phyloP scores from a whole-genome alignment of 1,284 basidiomycete genomes.

The Microbotryum saponariae region DNA sequence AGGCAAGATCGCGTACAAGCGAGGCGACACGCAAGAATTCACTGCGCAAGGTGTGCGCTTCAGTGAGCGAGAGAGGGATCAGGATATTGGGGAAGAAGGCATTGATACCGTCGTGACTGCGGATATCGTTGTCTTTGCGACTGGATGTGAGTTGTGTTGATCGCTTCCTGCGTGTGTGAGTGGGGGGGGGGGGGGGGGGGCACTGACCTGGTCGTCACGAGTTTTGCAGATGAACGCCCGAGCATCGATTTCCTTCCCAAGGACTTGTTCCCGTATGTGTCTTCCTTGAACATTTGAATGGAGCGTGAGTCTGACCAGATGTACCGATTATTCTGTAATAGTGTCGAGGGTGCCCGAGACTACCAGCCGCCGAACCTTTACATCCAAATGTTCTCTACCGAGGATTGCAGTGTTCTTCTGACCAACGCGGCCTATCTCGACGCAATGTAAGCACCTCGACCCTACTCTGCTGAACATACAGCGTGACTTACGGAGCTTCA shows the following conservation, averaged over 20 bases:
- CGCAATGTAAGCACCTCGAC: conserved; percentile 40
- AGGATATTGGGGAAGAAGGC: conserved; percentile 40
- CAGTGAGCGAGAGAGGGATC: conserved; percentile 35
- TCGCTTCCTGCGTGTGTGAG: too few species aligned
- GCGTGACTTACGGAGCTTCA: too few species aligned
- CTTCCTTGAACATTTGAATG: too few species aligned
- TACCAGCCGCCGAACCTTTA: conserved; percentile 52
- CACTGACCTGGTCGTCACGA: too few species aligned
- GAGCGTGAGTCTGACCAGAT: too few species aligned
- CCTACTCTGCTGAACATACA: too few species aligned
- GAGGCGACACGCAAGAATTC: conserved; percentile 51
- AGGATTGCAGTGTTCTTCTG: conserved; percentile 53
- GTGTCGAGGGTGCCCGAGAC: conserved; percentile 10
- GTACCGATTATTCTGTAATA: background rate
- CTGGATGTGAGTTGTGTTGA: too few species aligned
- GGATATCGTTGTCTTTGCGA: conserved; percentile 39
- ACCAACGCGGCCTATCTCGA: conserved; percentile 55
- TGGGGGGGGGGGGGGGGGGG: too few species aligned
- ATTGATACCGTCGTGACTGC: conserved; percentile 45
- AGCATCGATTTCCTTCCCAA: conserved; percentile 52
- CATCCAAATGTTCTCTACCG: conserved; percentile 56
- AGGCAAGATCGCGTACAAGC: conserved; percentile 50
- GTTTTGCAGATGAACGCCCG: conserved; percentile 46
- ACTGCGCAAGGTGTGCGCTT: conserved; percentile 47
- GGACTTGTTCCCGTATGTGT: conserved; percentile 51